A percentile compares a stretch with the other conserved stretches of the same genome.
Evolutionary conservation across 2,329 filamentous ascomycete genomes (phyloP).

Genomic region (Hymenoscyphus scutula): DNA sequence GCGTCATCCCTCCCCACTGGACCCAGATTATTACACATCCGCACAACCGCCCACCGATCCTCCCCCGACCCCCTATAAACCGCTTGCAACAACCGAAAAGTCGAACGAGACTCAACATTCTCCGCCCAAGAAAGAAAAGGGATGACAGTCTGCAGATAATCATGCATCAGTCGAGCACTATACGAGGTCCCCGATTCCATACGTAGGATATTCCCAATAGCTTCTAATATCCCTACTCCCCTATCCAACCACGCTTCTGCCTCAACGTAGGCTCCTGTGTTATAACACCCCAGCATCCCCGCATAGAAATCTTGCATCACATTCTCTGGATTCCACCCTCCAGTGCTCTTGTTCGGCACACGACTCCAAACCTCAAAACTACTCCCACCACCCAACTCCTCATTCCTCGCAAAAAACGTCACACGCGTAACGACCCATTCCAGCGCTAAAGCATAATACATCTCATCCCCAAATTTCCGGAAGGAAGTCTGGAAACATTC

Average conservation of each 20-base stretch:
- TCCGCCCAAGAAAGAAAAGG: neutral
- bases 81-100: neutral
- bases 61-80: neutral
- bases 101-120: neutral
- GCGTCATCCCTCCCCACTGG: neutral
- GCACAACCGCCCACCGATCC: neutral
- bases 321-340: neutral
- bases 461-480: neutral
- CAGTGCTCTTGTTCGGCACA: too few relatives aligned
- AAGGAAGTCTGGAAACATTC: constrained; percentile 3
- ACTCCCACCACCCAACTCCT: neutral
- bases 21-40: neutral
- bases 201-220: neutral
- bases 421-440: constrained; percentile 15
- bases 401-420: neutral
- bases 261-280: neutral
- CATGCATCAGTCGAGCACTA: neutral
- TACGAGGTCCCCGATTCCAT: neutral
- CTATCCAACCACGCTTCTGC: neutral
- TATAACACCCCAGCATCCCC: neutral
- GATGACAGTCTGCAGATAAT: neutral
- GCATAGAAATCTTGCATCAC: neutral
- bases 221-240: neutral
- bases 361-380: neutral
- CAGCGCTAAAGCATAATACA: neutral